Base-by-base conservation (phyloP, 1,284 basidiomycete species). In the Mycena sp. region DNA sequence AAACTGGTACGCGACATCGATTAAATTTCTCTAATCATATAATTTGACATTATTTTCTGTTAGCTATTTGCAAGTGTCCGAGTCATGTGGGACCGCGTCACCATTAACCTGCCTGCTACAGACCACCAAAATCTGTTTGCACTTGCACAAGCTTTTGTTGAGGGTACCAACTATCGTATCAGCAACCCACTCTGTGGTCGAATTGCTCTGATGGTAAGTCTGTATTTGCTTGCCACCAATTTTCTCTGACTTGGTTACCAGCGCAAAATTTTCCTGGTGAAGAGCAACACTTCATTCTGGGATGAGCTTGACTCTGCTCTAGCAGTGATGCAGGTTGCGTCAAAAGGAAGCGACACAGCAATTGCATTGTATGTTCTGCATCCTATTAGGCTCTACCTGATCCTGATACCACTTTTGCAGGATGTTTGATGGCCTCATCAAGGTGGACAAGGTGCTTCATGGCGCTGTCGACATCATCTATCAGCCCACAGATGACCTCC, bases 401-500 rank as follows among this genome's bases (percentile, higher is more conserved):
- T 26, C 21, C 25, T 53, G 12, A 52, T 28, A 5, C 11, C 14
- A 16, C 35, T 14, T 11, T 40, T 44, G 5, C 35, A 58, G 56
- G n/a, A 43, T 30, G 21, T 58, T 58, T 30, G 46, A 50, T 1
- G 46, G 14, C 12, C 26, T 43, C 25, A 43, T 58, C 38, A 26
- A 43, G 21, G 19, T 16, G 7, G 56, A 58, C 56, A 49, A 50
- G 38, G 38, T n/a, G 6, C 11, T n/a, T 11, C 56, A 58, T n/a
- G 48, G 56, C 38, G 19, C 16, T 21, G 28, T 50, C 40, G 56
- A 58, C 2, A 58, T 58, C 26, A 29, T 44, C 19, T 49, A 50
- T 21, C 38, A 44, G 43, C 26, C 10, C 21, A 19, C 48, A 10
- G 29, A 51, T 12, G 35, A 37, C 16, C 19, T 45, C 16, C 54